A percentile compares a stretch with the other conserved stretches of the same genome.
These are phyloP conservation scores for Ophioceras dolichostomum DNA, from an alignment of 2,329 filamentous ascomycete species.

Conservation along the genomic window DNA sequence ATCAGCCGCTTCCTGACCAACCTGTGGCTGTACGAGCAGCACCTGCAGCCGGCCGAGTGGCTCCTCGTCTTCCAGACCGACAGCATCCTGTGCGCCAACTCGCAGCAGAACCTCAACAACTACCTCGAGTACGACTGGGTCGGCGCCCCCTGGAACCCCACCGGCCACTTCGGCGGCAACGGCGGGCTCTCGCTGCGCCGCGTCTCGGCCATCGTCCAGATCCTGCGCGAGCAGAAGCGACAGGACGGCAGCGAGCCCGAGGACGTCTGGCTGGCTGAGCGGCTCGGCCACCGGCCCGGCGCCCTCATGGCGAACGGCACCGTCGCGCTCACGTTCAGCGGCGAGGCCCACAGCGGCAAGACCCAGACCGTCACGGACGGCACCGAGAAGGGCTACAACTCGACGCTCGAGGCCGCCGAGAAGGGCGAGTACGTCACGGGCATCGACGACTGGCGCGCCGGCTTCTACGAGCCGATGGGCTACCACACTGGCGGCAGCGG, in stretches of 20 bases:
- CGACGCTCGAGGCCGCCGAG: slow-evolving; percentile 14
- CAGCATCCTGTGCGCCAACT: slow-evolving; percentile 43
- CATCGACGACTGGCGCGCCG: slow-evolving; percentile 36
- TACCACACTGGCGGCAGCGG: slow-evolving; percentile 43
- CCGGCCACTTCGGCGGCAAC: slow-evolving; percentile 33
- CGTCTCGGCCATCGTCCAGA: slow-evolving; percentile 38
- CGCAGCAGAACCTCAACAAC: slow-evolving; percentile 30
- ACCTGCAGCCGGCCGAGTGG: slow-evolving; percentile 37
- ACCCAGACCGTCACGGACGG: slow-evolving; percentile 9
- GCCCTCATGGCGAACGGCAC: slow-evolving; percentile 39
- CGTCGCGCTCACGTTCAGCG: slow-evolving; percentile 33
- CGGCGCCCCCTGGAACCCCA: slow-evolving; percentile 34
- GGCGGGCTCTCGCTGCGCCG: slow-evolving; percentile 39
- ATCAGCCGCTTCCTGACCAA: slow-evolving; percentile 40
- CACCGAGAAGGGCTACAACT: slow-evolving; percentile 10
- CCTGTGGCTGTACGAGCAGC: slow-evolving; percentile 36
- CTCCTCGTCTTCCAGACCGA: slow-evolving; percentile 43
- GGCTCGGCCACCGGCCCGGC: slow-evolving; percentile 34
- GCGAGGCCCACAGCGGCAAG: slow-evolving; percentile 31
- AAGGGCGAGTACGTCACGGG: slow-evolving; percentile 23
- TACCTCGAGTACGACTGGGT: slow-evolving; percentile 41
- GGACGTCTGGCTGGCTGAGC: slow-evolving; percentile 42
- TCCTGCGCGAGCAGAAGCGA: slow-evolving; percentile 34
- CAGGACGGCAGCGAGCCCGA: slow-evolving; percentile 32
- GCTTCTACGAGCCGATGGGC: slow-evolving; percentile 45